Percentiles rank a stretch among this genome's conserved stretches.
Conservation (phyloP, 768 basidiomycete species). For the Rhizopogon roseolus region DNA sequence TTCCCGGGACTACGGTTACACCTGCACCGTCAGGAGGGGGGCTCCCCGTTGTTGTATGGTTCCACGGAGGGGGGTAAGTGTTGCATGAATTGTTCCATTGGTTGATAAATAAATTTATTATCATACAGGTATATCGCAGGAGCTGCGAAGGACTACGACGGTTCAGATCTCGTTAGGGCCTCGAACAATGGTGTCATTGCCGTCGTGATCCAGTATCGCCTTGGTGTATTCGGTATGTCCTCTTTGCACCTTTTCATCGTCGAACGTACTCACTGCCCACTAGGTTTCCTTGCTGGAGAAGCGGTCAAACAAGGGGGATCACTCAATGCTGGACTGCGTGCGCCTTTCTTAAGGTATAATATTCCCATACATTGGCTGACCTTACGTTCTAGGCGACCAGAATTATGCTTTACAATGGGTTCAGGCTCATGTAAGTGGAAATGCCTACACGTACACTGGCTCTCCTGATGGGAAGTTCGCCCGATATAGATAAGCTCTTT, state of each 20-base stretch:
- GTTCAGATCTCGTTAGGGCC: constrained; percentile 18
- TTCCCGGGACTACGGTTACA: constrained; percentile 9
- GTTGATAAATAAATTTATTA: too few relatives aligned
- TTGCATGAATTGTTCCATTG: not conserved
- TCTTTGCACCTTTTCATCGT: too few relatives aligned
- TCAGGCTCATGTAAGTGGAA: constrained; percentile 23
- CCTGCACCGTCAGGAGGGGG: not conserved
- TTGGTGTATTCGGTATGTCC: constrained; percentile 29
- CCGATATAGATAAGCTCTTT: constrained; percentile 24
- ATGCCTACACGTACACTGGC: too few relatives aligned
- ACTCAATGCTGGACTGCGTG: constrained; percentile 32
- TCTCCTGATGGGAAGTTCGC: not conserved
- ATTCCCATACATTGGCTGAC: not conserved
- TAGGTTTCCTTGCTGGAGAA: constrained; percentile 26
- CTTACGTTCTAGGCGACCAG: constrained; percentile 27
- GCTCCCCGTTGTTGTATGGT: constrained; percentile 30
- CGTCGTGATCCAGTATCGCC: constrained; percentile 29
- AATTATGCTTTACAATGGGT: constrained; percentile 31
- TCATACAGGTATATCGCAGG: constrained; percentile 19
- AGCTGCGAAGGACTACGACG: constrained; percentile 11
- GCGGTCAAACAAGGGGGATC: constrained; percentile 25
- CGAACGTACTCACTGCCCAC: not conserved
- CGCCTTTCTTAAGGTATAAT: constrained; percentile 3
- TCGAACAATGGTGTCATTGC: constrained; percentile 19
- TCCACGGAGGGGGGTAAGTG: constrained; percentile 32